Conservation (phyloP, 371 early-diverging fungal genomes). For the Rhizopus delemar region DNA sequence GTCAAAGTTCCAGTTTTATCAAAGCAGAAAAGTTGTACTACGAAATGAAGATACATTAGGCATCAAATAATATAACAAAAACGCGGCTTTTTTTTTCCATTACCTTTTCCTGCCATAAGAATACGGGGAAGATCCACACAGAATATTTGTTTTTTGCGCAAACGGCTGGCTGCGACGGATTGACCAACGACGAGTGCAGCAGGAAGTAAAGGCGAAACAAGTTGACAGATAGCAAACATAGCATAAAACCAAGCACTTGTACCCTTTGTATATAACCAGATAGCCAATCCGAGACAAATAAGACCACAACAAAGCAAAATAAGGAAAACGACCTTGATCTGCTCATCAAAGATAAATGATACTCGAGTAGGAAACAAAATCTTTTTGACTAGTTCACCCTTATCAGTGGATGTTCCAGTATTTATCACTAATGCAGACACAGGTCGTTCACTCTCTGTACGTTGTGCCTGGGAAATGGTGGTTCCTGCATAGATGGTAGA, state of each 20-base stretch:
- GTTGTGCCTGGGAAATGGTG: slow-evolving; percentile 47
- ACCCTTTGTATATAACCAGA: slow-evolving; percentile 54
- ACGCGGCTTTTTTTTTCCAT: slow-evolving; percentile 9
- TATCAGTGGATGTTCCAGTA: slow-evolving; percentile 74
- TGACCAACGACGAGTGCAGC: slow-evolving; percentile 71
- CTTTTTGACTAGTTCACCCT: slow-evolving; percentile 75
- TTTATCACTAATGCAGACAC: slow-evolving; percentile 66
- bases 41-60: slow-evolving; percentile 18
- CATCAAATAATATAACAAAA: slow-evolving; percentile 19
- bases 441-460: slow-evolving; percentile 28
- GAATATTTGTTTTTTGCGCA: slow-evolving; percentile 63
- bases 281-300: slow-evolving; percentile 49
- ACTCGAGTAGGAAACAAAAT: slow-evolving; percentile 70
- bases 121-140: slow-evolving; percentile 84
- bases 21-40: slow-evolving; percentile 90
- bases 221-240: slow-evolving; percentile 72
- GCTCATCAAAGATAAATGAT: slow-evolving; percentile 68
- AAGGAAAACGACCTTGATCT: slow-evolving; percentile 67
- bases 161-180: slow-evolving; percentile 74
- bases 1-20: slow-evolving; percentile 70
- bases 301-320: slow-evolving; percentile 62
- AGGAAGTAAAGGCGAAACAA: slow-evolving; percentile 69
- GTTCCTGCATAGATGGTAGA: slow-evolving; percentile 59
- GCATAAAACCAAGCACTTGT: slow-evolving; percentile 64
- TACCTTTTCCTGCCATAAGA: slow-evolving; percentile 81